Percentiles rank a stretch among this genome's conserved stretches.
Evolutionary conservation across 768 basidiomycete genomes (phyloP).

Genomic region (Paxillus ammoniavirescens): DNA sequence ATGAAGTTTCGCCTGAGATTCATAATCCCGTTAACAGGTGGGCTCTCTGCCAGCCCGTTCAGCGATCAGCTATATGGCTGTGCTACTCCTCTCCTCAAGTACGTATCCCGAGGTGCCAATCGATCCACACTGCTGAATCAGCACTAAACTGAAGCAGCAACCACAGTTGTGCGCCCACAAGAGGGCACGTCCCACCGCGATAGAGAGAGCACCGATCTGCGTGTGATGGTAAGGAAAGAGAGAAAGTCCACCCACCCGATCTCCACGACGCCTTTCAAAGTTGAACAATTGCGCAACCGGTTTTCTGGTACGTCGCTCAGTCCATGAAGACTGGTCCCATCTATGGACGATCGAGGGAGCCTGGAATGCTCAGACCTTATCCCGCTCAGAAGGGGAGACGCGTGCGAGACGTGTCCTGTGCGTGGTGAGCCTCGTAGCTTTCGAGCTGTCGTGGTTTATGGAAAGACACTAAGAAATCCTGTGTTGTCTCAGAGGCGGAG

Average conservation of each 20-base stretch:
- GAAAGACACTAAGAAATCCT: background rate
- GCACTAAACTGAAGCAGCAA: background rate
- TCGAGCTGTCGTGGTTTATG: slow-evolving; percentile 23
- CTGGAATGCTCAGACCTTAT: slow-evolving; percentile 31
- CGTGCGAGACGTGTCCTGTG: slow-evolving; percentile 16
- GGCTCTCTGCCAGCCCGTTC: background rate
- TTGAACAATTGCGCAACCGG: slow-evolving; percentile 18
- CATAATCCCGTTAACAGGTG: background rate
- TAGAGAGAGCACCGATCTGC: slow-evolving; percentile 15
- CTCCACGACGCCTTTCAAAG: slow-evolving; percentile 31
- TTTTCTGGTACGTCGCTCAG: slow-evolving; percentile 32
- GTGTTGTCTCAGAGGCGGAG: slow-evolving; percentile 1
- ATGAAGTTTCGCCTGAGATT: no score
- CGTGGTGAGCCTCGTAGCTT: slow-evolving; percentile 30
- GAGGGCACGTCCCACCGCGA: slow-evolving; percentile 16
- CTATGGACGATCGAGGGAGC: slow-evolving; percentile 31
- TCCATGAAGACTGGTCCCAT: slow-evolving; percentile 25
- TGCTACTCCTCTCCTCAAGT: slow-evolving; percentile 3
- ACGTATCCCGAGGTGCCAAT: background rate
- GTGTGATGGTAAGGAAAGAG: background rate
- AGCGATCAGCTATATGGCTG: background rate
- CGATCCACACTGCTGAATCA: background rate
- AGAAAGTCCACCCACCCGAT: slow-evolving; percentile 16
- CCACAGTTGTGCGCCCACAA: slow-evolving; percentile 3
- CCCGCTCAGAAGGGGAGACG: slow-evolving; percentile 30